These are phyloP conservation scores for Cenchrus fungigraminus DNA, from an alignment of 176 grass and related monocot genomes.

Conservation along the genomic window DNA sequence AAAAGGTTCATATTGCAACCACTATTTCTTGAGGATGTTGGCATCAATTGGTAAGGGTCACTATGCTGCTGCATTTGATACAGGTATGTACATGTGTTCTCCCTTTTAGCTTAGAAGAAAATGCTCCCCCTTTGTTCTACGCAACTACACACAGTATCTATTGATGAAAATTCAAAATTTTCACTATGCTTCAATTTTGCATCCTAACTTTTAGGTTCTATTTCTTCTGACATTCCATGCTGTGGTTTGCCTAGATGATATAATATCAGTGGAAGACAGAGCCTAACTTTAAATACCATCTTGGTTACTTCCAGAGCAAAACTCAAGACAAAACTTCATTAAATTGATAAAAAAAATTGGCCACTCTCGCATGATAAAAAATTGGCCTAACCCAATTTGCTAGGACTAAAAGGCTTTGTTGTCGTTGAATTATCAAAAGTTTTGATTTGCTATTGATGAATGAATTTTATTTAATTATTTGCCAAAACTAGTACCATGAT, in stretches of 20 bases:
- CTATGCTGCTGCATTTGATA: slow-evolving; percentile 76
- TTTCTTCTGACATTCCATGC: neutral
- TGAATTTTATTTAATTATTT: neutral
- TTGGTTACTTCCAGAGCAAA: neutral
- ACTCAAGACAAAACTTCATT: neutral
- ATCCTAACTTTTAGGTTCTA: neutral
- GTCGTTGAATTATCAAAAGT: neutral
- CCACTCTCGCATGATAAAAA: neutral
- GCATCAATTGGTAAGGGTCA: slow-evolving; percentile 89
- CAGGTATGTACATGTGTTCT: slow-evolving; percentile 51
- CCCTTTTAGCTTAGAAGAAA: neutral
- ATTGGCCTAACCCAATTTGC: neutral
- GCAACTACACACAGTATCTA: neutral
- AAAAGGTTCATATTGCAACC: slow-evolving; percentile 90
- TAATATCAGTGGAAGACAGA: neutral
- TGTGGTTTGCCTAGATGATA: neutral
- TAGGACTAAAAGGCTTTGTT: neutral
- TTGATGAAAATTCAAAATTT: slow-evolving; percentile 21
- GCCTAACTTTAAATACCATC: neutral
- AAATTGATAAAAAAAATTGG: slow-evolving; percentile 1
- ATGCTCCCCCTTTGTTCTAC: slow-evolving; percentile 5
- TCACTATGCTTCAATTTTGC: slow-evolving; percentile 25
- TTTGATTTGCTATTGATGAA: neutral
- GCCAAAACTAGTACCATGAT: neutral
- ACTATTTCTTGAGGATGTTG: slow-evolving; percentile 95